Percentiles rank a stretch among this genome's conserved stretches.
Conservation (phyloP, 768 basidiomycete species). For the Asterophora parasitica region DNA sequence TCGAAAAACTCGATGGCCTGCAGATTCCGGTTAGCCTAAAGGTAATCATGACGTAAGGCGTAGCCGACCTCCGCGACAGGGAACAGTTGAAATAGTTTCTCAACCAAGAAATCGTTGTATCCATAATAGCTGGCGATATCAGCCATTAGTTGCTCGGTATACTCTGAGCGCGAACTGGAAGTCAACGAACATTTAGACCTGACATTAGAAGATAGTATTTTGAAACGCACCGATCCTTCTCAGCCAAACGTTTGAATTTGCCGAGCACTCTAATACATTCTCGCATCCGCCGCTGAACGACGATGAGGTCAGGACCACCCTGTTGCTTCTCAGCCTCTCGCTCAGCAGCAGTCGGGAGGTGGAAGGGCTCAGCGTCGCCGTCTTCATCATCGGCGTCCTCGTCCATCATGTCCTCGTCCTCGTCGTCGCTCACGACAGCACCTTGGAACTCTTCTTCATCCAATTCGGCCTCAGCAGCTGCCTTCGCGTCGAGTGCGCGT, state of each 20-base stretch:
- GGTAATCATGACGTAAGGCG: constrained; percentile 2
- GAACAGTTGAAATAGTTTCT: constrained; percentile 93
- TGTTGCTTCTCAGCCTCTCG: constrained; percentile 64
- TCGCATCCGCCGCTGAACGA: constrained; percentile 76
- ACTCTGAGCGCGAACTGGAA: constrained; percentile 80
- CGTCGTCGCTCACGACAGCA: constrained; percentile 43
- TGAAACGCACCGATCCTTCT: constrained; percentile 57
- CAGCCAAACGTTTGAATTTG: constrained; percentile 66
- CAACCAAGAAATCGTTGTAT: constrained; percentile 92
- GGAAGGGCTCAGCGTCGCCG: constrained; percentile 47
- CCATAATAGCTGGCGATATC: constrained; percentile 97
- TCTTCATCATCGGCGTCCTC: constrained; percentile 44
- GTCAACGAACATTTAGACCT: constrained; percentile 7
- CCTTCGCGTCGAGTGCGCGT: constrained; percentile 66
- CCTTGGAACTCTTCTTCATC: constrained; percentile 65
- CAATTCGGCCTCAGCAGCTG: constrained; percentile 62
- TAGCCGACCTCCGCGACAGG: constrained; percentile 77
- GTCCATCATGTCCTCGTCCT: constrained; percentile 39
- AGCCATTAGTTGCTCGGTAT: constrained; percentile 77
- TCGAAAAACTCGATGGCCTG: constrained; percentile 98
- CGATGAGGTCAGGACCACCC: constrained; percentile 68
- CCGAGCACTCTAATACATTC: constrained; percentile 67
- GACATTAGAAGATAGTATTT: constrained; percentile 3
- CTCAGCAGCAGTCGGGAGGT: constrained; percentile 67
- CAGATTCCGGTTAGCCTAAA: constrained; percentile 8